These are phyloP conservation scores for Thraustotheca clavata DNA, from an alignment of 352 stramenopile genomes.

Conservation along the genomic window DNA sequence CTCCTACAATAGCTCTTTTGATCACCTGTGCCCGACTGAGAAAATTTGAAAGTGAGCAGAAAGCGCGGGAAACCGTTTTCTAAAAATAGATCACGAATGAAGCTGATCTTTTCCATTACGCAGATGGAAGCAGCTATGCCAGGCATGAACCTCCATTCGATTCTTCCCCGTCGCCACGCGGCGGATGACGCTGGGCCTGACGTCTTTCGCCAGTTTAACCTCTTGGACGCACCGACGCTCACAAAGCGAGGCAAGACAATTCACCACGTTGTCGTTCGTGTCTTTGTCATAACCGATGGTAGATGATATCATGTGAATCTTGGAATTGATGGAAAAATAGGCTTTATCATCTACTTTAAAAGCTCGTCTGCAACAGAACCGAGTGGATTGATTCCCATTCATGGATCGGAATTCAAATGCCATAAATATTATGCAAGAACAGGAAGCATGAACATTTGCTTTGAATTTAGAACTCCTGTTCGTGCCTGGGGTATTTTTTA, in stretches of 20 bases:
- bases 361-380: slow-evolving; percentile 36
- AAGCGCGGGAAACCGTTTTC: background rate
- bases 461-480: slow-evolving; percentile 53
- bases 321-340: slow-evolving; percentile 22
- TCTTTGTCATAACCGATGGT: slow-evolving; percentile 76
- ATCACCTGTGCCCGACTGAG: no score
- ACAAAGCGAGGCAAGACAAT: slow-evolving; percentile 67
- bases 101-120: background rate
- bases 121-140: background rate
- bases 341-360: slow-evolving; percentile 78
- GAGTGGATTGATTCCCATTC: slow-evolving; percentile 51
- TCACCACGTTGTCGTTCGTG: slow-evolving; percentile 50
- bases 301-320: background rate
- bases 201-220: slow-evolving; percentile 53
- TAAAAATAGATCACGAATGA: background rate
- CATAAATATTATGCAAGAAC: slow-evolving; percentile 65
- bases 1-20: no score
- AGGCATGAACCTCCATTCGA: background rate
- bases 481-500: slow-evolving; percentile 41
- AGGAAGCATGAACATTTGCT: slow-evolving; percentile 57
- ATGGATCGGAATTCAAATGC: slow-evolving; percentile 54
- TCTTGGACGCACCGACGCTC: slow-evolving; percentile 52
- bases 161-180: background rate
- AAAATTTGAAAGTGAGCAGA: background rate
- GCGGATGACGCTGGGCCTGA: background rate